A percentile compares a stretch with the other conserved stretches of the same genome.
Conservation (phyloP, 2,329 filamentous ascomycete species). For the Chaetomiaceae sp. region DNA sequence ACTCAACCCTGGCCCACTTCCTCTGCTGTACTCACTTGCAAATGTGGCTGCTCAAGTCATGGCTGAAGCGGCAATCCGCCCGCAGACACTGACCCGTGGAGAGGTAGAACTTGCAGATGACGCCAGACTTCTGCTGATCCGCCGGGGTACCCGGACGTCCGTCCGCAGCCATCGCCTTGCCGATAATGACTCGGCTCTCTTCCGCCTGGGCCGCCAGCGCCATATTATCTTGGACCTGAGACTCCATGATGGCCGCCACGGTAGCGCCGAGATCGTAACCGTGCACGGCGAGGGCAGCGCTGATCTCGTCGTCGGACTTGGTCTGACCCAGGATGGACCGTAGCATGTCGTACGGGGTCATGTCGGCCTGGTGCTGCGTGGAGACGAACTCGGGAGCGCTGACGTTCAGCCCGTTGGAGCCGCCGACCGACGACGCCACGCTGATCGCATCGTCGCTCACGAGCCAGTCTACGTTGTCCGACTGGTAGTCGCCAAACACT, state of each 20-base stretch:
- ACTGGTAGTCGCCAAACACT: constrained; percentile 83
- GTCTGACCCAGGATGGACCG: constrained; percentile 88
- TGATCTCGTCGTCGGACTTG: constrained; percentile 88
- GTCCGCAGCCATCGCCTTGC: constrained; percentile 79
- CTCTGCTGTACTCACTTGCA: constrained; percentile 73
- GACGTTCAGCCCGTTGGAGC: constrained; percentile 66
- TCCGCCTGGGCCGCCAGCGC: constrained; percentile 35
- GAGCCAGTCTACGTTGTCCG: constrained; percentile 94
- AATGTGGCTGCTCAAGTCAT: constrained; percentile 89
- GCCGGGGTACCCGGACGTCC: constrained; percentile 71
- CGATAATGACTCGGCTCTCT: constrained; percentile 52
- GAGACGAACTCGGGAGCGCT: constrained; percentile 73
- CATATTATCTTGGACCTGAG: constrained; percentile 59
- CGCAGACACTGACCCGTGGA: constrained; percentile 92
- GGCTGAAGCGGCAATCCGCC: constrained; percentile 93
- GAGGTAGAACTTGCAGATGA: constrained; percentile 96
- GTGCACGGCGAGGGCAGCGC: constrained; percentile 79
- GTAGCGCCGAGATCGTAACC: constrained; percentile 92
- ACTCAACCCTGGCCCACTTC: constrained; percentile 1
- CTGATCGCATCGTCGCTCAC: constrained; percentile 83
- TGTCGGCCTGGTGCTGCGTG: constrained; percentile 69
- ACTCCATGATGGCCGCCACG: constrained; percentile 84
- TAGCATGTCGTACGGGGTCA: constrained; percentile 97
- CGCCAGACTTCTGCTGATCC: constrained; percentile 70
- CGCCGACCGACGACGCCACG: constrained; percentile 66